A percentile compares a stretch with the other conserved stretches of the same genome.
Evolutionary conservation across 2,329 filamentous ascomycete genomes (phyloP).

Genomic region (Pseudocercospora cruenta): DNA sequence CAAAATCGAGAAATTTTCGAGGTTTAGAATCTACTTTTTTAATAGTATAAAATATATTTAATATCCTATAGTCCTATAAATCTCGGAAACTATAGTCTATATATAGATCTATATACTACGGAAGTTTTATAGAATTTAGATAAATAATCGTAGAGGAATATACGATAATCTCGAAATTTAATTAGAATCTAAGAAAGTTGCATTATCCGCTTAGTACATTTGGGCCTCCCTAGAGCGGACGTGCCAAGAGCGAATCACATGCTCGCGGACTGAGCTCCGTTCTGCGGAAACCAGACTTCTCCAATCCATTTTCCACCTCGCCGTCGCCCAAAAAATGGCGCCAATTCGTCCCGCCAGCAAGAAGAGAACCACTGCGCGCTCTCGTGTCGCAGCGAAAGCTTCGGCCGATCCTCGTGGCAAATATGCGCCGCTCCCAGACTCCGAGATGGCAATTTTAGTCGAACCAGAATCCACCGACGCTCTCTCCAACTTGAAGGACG

Average conservation of each 20-base stretch:
- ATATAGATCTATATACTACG: too few relatives aligned
- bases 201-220: too few relatives aligned
- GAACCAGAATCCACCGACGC: conserved; percentile 6
- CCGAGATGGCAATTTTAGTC: conserved; percentile 5
- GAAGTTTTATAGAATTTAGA: too few relatives aligned
- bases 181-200: too few relatives aligned
- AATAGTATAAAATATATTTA: too few relatives aligned
- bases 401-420: conserved; percentile 27
- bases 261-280: neutral
- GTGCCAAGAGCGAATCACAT: neutral
- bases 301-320: neutral
- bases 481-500: conserved; percentile 15
- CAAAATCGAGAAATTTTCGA: too few relatives aligned
- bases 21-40: too few relatives aligned
- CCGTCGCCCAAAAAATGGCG: conserved; percentile 19
- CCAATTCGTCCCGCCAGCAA: conserved; percentile 20
- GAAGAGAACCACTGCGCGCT: conserved; percentile 18
- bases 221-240: too few relatives aligned
- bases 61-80: too few relatives aligned
- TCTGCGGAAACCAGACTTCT: neutral
- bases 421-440: conserved; percentile 27
- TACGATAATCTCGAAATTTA: too few relatives aligned
- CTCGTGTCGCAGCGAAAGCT: conserved; percentile 20
- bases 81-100: too few relatives aligned
- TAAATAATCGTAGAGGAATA: too few relatives aligned